Conservation (phyloP, 176 grass and related monocot genomes). For the Triticum dicoccoides region DNA sequence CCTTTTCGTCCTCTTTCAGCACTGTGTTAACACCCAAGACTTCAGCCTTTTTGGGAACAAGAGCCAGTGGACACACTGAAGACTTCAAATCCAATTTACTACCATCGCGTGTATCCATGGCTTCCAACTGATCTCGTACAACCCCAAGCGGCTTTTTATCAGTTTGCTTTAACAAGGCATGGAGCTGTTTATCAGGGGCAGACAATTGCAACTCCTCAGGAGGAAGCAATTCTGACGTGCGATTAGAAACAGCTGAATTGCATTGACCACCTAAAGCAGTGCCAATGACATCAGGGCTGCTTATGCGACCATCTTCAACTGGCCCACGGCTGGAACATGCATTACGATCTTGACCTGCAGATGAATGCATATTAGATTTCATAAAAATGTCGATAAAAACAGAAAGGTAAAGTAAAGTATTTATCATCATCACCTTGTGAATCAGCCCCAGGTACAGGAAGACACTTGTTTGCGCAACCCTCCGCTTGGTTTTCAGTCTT, state of each 20-base stretch:
- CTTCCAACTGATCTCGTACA: slow-evolving; percentile 2
- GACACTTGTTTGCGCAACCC: background rate
- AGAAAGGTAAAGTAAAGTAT: background rate
- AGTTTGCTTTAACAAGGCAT: slow-evolving; percentile 11
- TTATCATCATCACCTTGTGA: slow-evolving; percentile 25
- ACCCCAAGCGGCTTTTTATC: slow-evolving; percentile 16
- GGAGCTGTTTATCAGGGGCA: slow-evolving; percentile 24
- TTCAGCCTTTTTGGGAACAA: slow-evolving; percentile 20
- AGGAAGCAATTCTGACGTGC: background rate
- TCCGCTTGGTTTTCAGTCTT: slow-evolving; percentile 38
- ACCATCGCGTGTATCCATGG: background rate
- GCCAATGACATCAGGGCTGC: slow-evolving; percentile 14
- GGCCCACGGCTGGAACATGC: slow-evolving; percentile 24
- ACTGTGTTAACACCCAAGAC: background rate
- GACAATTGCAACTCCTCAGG: slow-evolving; percentile 30
- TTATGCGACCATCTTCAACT: slow-evolving; percentile 30
- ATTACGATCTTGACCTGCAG: slow-evolving; percentile 33
- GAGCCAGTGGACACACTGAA: background rate
- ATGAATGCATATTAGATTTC: slow-evolving; percentile 32
- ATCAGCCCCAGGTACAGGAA: slow-evolving; percentile 14
- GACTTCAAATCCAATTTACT: slow-evolving; percentile 26
- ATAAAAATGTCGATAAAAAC: background rate
- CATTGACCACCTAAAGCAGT: slow-evolving; percentile 5
- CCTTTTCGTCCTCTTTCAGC: slow-evolving; percentile 27
- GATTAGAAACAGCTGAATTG: slow-evolving; percentile 5